phyloP scores from a whole-genome alignment of 1,284 basidiomycete species.

The Cronartium quercuum region DNA sequence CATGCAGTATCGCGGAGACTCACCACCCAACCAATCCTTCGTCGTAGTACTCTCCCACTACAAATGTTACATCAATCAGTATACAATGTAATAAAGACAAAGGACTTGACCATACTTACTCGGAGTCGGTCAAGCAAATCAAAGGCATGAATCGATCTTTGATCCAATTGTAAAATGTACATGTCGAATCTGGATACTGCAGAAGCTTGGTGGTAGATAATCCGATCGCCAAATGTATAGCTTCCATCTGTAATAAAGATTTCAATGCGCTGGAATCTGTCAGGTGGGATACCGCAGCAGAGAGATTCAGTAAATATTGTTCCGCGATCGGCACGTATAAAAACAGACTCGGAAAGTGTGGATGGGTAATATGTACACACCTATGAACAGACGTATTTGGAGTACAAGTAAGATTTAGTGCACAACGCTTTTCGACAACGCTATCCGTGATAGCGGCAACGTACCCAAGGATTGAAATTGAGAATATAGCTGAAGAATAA shows the following conservation, averaged over 20 bases:
- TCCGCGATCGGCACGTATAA: not conserved
- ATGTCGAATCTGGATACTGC: conserved; percentile 1
- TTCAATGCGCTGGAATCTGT: conserved; percentile 15
- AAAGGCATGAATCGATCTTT: conserved; percentile 27
- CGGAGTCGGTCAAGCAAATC: conserved; percentile 13
- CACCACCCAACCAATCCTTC: conserved; percentile 31
- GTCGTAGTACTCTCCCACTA: conserved; percentile 17
- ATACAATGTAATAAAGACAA: not conserved
- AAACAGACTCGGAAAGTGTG: not conserved
- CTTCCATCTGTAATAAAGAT: conserved; percentile 17
- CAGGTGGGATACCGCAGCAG: not conserved
- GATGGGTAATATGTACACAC: not conserved
- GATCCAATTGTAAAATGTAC: conserved; percentile 13
- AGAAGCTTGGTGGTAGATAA: conserved; percentile 9
- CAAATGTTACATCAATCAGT: not conserved
- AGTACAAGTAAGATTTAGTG: conserved; percentile 7
- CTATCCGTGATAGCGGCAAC: not conserved
- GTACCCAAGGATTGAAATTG: not conserved
- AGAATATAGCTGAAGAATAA: conserved; percentile 13
- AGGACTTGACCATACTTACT: conserved; percentile 2
- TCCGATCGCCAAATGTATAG: conserved; percentile 23
- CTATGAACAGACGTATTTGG: conserved; percentile 5
- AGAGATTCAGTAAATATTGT: not conserved
- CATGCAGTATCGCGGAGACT: not conserved
- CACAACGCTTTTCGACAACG: not conserved